A percentile compares a stretch with the other conserved stretches of the same genome.
These are phyloP conservation scores for Senna tora DNA, from an alignment of 306 rosid genomes.

Conservation along the genomic window DNA sequence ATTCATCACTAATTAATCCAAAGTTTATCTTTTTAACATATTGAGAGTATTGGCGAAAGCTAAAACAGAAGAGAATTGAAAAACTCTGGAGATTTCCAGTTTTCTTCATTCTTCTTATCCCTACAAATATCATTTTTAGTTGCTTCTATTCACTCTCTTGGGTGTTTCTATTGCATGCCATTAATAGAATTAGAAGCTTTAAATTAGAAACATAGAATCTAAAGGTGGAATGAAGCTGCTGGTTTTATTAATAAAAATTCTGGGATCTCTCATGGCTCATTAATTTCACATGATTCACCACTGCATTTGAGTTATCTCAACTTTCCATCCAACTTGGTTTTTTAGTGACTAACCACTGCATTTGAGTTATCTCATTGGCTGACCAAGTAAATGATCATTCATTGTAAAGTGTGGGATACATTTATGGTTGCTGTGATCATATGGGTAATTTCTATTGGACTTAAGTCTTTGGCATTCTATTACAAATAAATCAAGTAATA, in stretches of 20 bases:
- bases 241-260: not conserved
- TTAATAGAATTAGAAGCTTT: conserved; percentile 18
- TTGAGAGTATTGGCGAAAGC: too few species aligned
- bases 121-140: too few species aligned
- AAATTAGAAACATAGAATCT: not conserved
- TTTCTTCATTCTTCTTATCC: too few species aligned
- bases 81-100: not conserved
- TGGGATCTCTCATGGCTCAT: not conserved
- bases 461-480: not conserved
- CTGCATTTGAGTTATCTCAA: not conserved
- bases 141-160: conserved; percentile 1
- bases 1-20: not conserved
- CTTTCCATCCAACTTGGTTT: conserved; percentile 21
- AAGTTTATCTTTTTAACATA: conserved; percentile 5
- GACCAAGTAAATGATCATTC: not conserved
- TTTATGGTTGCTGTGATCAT: not conserved
- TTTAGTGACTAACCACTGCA: conserved; percentile 9
- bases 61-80: too few species aligned
- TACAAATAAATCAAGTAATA: not conserved
- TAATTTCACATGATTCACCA: conserved; percentile 8
- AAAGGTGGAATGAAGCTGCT: not conserved
- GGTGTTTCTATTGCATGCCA: conserved; percentile 24
- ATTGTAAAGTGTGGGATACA: not conserved
- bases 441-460: not conserved
- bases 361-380: not conserved